Conservation (phyloP, 2,329 filamentous ascomycete genomes). For the Capronia americana region DNA sequence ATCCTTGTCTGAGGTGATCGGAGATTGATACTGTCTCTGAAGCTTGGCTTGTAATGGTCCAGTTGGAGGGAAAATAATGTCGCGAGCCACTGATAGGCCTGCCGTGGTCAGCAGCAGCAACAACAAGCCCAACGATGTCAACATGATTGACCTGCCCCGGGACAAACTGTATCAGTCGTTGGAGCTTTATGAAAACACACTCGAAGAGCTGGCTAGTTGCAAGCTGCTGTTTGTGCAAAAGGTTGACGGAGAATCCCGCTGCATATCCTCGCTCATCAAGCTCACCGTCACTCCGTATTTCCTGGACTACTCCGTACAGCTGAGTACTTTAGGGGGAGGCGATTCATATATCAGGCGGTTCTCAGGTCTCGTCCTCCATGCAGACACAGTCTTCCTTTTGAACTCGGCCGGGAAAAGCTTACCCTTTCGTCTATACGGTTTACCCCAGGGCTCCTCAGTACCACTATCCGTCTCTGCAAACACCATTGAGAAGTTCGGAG, state of each 20-base stretch:
- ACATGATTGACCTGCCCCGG: conserved; percentile 7
- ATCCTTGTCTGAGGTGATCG: conserved; percentile 42
- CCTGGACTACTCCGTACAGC: neutral
- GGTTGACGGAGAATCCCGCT: neutral
- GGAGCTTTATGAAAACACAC: neutral
- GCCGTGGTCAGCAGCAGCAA: conserved; percentile 16
- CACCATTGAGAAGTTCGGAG: neutral
- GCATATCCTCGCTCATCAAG: neutral
- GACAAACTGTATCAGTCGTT: neutral
- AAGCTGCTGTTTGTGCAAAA: neutral
- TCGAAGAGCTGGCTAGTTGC: neutral
- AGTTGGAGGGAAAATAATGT: conserved; percentile 43
- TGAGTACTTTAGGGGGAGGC: neutral
- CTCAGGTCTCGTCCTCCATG: neutral
- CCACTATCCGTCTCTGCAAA: neutral
- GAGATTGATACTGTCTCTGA: conserved; percentile 22
- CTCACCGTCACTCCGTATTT: neutral
- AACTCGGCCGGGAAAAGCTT: neutral
- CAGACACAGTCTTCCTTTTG: neutral
- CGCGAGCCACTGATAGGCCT: conserved; percentile 28
- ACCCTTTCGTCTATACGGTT: neutral
- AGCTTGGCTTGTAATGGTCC: conserved; percentile 37
- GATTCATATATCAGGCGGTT: neutral
- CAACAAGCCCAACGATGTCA: conserved; percentile 7
- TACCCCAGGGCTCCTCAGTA: neutral